These are phyloP conservation scores for Acacia crassicarpa DNA, from an alignment of 306 rosid species.

Conservation along the genomic window DNA sequence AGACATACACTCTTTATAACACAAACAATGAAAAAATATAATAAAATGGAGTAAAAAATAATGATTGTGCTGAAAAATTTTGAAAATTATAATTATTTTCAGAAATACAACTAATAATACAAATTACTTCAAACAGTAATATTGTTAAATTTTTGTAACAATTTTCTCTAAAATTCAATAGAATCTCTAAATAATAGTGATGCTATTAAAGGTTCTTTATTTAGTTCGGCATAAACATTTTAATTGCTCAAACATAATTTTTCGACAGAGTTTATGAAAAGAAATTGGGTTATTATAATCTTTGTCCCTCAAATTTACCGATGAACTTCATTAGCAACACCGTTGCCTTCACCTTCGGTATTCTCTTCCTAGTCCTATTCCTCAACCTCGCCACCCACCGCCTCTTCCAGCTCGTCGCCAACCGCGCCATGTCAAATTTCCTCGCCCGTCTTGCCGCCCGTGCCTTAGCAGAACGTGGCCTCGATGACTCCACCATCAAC, in stretches of 20 bases:
- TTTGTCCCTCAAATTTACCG: background rate
- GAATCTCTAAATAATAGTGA: background rate
- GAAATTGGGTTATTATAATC: no score
- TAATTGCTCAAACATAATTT: background rate
- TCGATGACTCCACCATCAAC: slow-evolving; percentile 23
- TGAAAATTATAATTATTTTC: no score
- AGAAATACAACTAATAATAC: no score
- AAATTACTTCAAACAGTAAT: background rate
- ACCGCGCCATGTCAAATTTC: background rate
- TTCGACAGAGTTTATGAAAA: background rate
- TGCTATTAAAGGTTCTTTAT: background rate
- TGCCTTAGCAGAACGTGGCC: slow-evolving; percentile 13
- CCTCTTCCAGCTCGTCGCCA: background rate
- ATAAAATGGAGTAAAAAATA: no score
- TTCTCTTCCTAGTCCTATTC: background rate
- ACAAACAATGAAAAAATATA: background rate
- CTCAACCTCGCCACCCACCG: slow-evolving; percentile 33
- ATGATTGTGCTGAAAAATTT: no score
- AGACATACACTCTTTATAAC: background rate
- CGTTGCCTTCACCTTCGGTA: slow-evolving; percentile 7
- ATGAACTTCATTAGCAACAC: slow-evolving; percentile 25
- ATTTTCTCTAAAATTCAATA: background rate
- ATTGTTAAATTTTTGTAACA: background rate
- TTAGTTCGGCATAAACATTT: background rate
- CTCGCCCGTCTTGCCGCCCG: background rate